Conservation (phyloP, 768 basidiomycete species). For the Hypholoma sublateritium region DNA sequence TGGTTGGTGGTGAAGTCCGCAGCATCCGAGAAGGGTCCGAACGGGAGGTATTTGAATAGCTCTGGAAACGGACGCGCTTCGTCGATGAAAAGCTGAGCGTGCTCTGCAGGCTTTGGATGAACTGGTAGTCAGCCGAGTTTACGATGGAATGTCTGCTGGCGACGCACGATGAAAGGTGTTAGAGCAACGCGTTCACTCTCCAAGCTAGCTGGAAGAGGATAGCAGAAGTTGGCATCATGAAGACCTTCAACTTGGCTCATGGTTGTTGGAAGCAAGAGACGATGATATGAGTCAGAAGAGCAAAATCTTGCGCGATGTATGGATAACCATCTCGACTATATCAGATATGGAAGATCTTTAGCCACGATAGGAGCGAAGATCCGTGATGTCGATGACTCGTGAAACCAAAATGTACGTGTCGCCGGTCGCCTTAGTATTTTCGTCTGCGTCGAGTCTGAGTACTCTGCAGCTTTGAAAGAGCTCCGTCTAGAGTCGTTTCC, state of each 20-base stretch:
- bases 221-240: slow-evolving; percentile 51
- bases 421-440: too few species aligned
- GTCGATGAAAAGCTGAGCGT: slow-evolving; percentile 40
- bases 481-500: too few species aligned
- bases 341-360: too few species aligned
- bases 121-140: not conserved
- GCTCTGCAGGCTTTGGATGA: slow-evolving; percentile 38
- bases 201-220: slow-evolving; percentile 40
- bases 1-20: slow-evolving; percentile 35
- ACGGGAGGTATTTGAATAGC: slow-evolving; percentile 48
- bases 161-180: slow-evolving; percentile 48
- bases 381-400: too few species aligned
- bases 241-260: not conserved
- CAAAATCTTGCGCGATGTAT: too few species aligned
- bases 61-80: slow-evolving; percentile 33
- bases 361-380: too few species aligned
- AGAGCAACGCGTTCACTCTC: slow-evolving; percentile 50
- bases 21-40: slow-evolving; percentile 43
- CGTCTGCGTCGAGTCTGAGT: too few species aligned
- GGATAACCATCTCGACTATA: too few species aligned
- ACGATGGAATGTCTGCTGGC: not conserved
- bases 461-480: too few species aligned
- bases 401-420: too few species aligned
- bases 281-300: too few species aligned
- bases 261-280: too few species aligned